Conservation (phyloP, 2,329 filamentous ascomycete genomes). For the Tolypocladium amazonense region DNA sequence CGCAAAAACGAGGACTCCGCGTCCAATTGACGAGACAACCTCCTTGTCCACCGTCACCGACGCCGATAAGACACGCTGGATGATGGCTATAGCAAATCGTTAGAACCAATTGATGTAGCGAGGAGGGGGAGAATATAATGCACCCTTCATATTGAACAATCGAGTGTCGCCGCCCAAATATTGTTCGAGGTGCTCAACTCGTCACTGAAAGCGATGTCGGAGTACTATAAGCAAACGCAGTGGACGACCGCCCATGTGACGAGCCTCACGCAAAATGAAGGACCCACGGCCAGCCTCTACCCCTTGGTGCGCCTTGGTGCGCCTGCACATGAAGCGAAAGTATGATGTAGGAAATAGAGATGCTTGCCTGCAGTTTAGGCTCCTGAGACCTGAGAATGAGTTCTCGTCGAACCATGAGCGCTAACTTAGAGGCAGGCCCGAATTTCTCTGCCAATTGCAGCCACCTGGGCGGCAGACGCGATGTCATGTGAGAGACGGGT, state of each 20-base stretch:
- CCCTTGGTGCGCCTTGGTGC: too few species aligned
- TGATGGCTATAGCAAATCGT: conserved; percentile 51
- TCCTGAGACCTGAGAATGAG: not conserved
- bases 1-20: conserved; percentile 82
- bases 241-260: too few species aligned
- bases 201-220: not conserved
- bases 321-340: not conserved
- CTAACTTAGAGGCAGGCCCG: not conserved
- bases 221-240: not conserved
- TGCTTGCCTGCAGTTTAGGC: not conserved
- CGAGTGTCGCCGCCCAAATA: not conserved
- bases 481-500: conserved; percentile 3
- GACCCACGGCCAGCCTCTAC: not conserved
- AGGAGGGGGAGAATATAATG: not conserved
- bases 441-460: not conserved
- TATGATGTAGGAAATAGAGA: not conserved
- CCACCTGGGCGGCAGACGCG: not conserved
- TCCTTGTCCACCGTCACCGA: conserved; percentile 92
- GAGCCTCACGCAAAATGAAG: not conserved
- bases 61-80: conserved; percentile 89
- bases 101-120: not conserved
- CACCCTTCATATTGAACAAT: conserved; percentile 6
- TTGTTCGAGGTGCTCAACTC: not conserved
- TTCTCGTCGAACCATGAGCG: not conserved
- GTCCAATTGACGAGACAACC: conserved; percentile 81